Evolutionary conservation across 2,329 filamentous ascomycete species (phyloP).

Genomic region (Neonectria coccinea): DNA sequence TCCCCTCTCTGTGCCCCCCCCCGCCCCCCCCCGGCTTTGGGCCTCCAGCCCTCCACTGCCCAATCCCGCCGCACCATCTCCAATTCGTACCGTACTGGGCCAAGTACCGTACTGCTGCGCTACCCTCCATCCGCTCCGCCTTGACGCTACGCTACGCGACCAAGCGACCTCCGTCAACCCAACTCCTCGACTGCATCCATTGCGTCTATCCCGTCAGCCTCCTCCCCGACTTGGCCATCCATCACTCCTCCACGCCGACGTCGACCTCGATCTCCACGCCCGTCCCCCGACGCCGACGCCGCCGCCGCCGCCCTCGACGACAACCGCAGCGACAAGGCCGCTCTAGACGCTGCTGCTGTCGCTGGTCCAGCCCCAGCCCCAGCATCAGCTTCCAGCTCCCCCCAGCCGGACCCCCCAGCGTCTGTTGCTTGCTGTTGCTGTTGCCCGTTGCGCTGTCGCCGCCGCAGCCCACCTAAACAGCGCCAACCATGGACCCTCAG

Average conservation of each 20-base stretch:
- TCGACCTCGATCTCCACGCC: slow-evolving; percentile 25
- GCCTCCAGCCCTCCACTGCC: slow-evolving; percentile 40
- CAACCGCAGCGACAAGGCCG: slow-evolving; percentile 20
- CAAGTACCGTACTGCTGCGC: slow-evolving; percentile 21
- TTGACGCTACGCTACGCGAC: slow-evolving; percentile 30
- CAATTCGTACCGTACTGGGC: slow-evolving; percentile 21
- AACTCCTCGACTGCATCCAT: slow-evolving; percentile 44
- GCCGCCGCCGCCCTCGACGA: slow-evolving; percentile 23
- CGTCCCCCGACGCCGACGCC: slow-evolving; percentile 37
- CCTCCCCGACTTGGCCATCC: slow-evolving; percentile 33
- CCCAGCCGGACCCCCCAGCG: slow-evolving; percentile 34
- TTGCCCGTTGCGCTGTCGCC: slow-evolving; percentile 27
- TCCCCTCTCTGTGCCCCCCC: no score
- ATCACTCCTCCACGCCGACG: slow-evolving; percentile 28
- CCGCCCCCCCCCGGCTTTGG: slow-evolving; percentile 39
- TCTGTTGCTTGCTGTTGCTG: slow-evolving; percentile 22
- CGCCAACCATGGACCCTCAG: slow-evolving; percentile 63
- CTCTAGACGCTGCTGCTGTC: slow-evolving; percentile 19
- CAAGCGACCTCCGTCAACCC: slow-evolving; percentile 23
- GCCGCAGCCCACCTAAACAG: slow-evolving; percentile 31
- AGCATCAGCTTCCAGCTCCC: slow-evolving; percentile 35
- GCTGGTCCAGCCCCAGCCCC: slow-evolving; percentile 23
- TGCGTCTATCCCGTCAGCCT: slow-evolving; percentile 37
- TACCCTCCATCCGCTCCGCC: slow-evolving; percentile 23
- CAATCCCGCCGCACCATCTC: slow-evolving; percentile 40